Base-by-base conservation (phyloP, 495 filamentous ascomycete genomes). In the Tuber aestivum region DNA sequence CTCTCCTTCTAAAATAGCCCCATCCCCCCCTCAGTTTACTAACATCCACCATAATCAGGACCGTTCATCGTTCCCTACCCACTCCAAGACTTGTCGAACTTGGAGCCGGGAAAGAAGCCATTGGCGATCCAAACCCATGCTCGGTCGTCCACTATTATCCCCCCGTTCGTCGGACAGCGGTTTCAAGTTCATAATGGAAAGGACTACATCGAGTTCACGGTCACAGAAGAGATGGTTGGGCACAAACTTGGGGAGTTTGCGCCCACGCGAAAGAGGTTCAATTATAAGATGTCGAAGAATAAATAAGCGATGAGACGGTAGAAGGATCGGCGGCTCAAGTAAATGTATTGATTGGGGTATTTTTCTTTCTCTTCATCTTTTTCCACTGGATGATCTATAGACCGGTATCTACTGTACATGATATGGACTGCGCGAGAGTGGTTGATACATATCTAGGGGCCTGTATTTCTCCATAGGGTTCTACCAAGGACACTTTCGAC, bases 211-310 rank as follows among this genome's bases (percentile, higher is more conserved):
- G 96, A 98, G 83, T 86, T 98, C 42, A 87, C 87, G 70, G 91
- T 99, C 76, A 97, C 94, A 61, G 95, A 97, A 85, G 93, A 98
- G 83, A 98, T 99, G 96, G 96, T 99, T 23, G 95, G 96, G 65
- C 91, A 96, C 84, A 99, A 98, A 85, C 87, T 99, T 82, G 95
- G 95, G 77, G 96, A 98, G 86, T 99, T 97, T 85, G 89, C 94
- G 77, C 81, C 89, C 79, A 97, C 95, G 77, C 88, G 95, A 82
- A 97, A 97, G 86, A 88, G 87, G 10, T 97, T 97, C 84, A 90
- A 89, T 78, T 91, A 92, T 82, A 94, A 92, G 84, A 85, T 87
- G 86, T 92, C 89, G 73, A 95, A 91, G 87, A 93, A 92, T 80
- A 91, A 89, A 85, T 94, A 89, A 56, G 48, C 23, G 75, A 83